Conservation (phyloP, 2,329 filamentous ascomycete genomes). For the Emergomyces orientalis region DNA sequence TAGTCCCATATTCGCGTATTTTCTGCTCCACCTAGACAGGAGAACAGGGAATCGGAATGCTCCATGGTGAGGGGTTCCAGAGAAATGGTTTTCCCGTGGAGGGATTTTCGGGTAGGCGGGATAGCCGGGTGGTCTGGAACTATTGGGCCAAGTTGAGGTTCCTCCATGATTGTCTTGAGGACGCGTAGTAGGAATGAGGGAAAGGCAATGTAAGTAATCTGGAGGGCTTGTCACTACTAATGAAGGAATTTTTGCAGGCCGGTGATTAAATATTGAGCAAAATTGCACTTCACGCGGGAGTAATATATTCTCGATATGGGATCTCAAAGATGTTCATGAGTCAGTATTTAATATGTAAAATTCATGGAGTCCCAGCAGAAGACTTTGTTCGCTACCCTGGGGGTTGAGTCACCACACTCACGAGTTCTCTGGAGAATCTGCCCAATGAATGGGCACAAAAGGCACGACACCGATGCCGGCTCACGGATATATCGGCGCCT, state of each 20-base stretch:
- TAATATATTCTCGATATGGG: neutral
- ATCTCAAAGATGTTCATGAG: neutral
- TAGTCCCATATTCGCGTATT: conserved; percentile 35
- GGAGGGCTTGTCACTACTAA: no score
- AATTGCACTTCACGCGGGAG: neutral
- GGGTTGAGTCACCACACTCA: neutral
- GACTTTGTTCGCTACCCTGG: neutral
- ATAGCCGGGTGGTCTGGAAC: neutral
- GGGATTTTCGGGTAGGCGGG: neutral
- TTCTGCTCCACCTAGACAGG: conserved; percentile 21
- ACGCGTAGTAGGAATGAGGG: neutral
- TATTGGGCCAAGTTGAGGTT: neutral
- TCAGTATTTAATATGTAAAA: neutral
- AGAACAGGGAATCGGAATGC: conserved; percentile 27
- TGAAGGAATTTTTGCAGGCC: no score
- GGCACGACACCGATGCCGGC: neutral
- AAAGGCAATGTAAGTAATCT: neutral
- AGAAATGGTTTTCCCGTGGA: conserved; percentile 17
- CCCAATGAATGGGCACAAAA: neutral
- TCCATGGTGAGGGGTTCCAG: conserved; percentile 22
- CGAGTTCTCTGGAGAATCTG: neutral
- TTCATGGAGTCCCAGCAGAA: neutral
- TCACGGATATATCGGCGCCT: neutral
- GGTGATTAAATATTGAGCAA: neutral
- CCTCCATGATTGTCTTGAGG: neutral